phyloP scores from a whole-genome alignment of 2,329 filamentous ascomycete genomes.

The Fusarium mexicanum region DNA sequence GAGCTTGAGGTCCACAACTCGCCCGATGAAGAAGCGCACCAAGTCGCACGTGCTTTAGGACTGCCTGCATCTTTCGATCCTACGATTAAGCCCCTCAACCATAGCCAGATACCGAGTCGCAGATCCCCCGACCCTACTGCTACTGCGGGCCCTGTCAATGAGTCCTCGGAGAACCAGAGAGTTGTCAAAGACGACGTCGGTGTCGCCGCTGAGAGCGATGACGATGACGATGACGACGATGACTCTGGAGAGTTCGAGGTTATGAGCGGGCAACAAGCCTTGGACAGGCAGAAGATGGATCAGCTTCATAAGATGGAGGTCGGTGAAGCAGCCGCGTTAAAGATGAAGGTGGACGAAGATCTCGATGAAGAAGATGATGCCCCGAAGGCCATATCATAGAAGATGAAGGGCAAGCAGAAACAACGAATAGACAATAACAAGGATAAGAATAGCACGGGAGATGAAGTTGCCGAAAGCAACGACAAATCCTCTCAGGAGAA shows the following conservation, averaged over 20 bases:
- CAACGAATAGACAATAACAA: not conserved
- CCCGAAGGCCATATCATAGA: conserved; percentile 47
- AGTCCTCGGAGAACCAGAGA: conserved; percentile 30
- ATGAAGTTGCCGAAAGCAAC: not conserved
- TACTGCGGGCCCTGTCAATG: conserved; percentile 13
- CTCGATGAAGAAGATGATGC: conserved; percentile 52
- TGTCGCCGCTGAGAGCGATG: conserved; percentile 49
- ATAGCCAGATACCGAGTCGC: conserved; percentile 18
- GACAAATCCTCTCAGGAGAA: not conserved
- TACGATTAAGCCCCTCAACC: conserved; percentile 66
- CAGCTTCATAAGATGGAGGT: conserved; percentile 69
- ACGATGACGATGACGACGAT: conserved; percentile 51
- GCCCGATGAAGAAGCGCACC: conserved; percentile 70
- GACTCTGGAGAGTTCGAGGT: conserved; percentile 59
- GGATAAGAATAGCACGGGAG: not conserved
- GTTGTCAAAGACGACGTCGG: conserved; percentile 45
- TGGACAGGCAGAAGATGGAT: conserved; percentile 58
- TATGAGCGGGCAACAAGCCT: conserved; percentile 53
- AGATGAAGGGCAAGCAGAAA: conserved; percentile 30
- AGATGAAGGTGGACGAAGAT: conserved; percentile 51
- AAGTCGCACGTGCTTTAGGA: conserved; percentile 70
- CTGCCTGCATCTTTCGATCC: conserved; percentile 71
- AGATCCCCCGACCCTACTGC: conserved; percentile 30
- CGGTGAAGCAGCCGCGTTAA: conserved; percentile 64
- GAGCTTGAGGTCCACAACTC: conserved; percentile 65